Conservation (phyloP, 352 stramenopile species). For the Phytophthora parvispora region DNA sequence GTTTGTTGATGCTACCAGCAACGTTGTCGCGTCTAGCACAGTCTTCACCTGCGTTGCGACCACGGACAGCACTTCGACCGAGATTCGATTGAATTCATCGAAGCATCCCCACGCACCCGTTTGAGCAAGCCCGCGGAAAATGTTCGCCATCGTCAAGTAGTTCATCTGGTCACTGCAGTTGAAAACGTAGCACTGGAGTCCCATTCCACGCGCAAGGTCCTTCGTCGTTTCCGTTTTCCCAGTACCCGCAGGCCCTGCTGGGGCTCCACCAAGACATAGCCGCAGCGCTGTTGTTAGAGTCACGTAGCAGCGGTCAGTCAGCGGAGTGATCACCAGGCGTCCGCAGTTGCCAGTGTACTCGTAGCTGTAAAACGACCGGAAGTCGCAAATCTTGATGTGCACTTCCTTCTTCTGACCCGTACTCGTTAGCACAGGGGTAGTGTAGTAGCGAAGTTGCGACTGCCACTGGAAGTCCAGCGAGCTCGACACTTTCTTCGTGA, state of each 20-base stretch:
- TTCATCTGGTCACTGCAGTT: constrained; percentile 94
- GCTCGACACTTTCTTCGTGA: constrained; percentile 94
- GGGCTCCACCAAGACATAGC: constrained; percentile 82
- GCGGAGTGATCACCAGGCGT: constrained; percentile 83
- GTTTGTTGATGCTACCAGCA: constrained; percentile 33
- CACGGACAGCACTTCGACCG: constrained; percentile 96
- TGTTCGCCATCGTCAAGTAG: constrained; percentile 97
- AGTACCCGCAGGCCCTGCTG: constrained; percentile 82
- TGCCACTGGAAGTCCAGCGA: constrained; percentile 96
- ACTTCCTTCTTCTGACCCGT: constrained; percentile 70
- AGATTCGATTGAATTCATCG: constrained; percentile 98
- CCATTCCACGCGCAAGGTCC: constrained; percentile 80
- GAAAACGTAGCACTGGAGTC: constrained; percentile 89
- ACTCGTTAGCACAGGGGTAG: constrained; percentile 60
- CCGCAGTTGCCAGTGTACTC: constrained; percentile 98
- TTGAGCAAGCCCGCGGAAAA: constrained; percentile 95
- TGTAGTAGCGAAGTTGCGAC: constrained; percentile 96
- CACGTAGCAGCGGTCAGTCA: constrained; percentile 89
- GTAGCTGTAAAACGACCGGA: constrained; percentile 95
- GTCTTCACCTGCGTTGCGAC: constrained; percentile 98
- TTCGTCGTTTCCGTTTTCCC: constrained; percentile 92
- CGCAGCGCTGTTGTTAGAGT: constrained; percentile 86
- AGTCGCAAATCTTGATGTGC: constrained; percentile 93
- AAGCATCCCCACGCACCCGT: constrained; percentile 98
- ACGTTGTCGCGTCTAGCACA: constrained; percentile 90